A percentile compares a stretch with the other conserved stretches of the same genome.
Conservation (phyloP, 163 green algal species). For the Picocystis sp. region DNA sequence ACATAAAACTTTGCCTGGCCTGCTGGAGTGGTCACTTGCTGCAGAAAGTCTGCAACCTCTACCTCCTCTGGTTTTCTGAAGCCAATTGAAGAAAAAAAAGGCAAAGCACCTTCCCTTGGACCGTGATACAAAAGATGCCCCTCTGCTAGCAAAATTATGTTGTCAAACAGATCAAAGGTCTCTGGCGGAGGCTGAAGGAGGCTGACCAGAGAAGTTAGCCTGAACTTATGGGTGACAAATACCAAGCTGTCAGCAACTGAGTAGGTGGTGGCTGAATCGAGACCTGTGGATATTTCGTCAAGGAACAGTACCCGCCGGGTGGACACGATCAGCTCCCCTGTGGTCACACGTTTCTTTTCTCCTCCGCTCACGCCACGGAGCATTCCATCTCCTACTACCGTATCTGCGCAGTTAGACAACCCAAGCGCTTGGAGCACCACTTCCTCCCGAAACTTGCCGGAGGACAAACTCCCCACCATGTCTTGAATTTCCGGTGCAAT, state of each 20-base stretch:
- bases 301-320: constrained; percentile 12
- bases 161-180: constrained; percentile 44
- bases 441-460: too few relatives aligned
- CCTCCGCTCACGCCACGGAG: constrained; percentile 26
- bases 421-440: constrained; percentile 21
- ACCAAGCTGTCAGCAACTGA: constrained; percentile 7
- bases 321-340: constrained; percentile 25
- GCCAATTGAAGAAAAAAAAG: constrained; percentile 55
- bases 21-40: constrained; percentile 40
- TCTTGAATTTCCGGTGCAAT: too few relatives aligned
- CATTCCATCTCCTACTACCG: constrained; percentile 39
- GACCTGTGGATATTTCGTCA: constrained; percentile 23
- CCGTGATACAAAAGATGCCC: constrained; percentile 49
- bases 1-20: constrained; percentile 19
- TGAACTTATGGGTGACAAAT: constrained; percentile 12
- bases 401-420: constrained; percentile 20
- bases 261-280: constrained; percentile 35
- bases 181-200: constrained; percentile 49
- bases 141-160: constrained; percentile 52
- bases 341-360: constrained; percentile 33
- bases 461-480: too few relatives aligned
- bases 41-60: constrained; percentile 50
- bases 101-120: constrained; percentile 28
- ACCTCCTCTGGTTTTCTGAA: constrained; percentile 39
- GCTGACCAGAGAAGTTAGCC: constrained; percentile 22